These are phyloP conservation scores for Magnusiomyces suaveolens DNA, from an alignment of 1,139 yeast genomes.

Conservation along the genomic window DNA sequence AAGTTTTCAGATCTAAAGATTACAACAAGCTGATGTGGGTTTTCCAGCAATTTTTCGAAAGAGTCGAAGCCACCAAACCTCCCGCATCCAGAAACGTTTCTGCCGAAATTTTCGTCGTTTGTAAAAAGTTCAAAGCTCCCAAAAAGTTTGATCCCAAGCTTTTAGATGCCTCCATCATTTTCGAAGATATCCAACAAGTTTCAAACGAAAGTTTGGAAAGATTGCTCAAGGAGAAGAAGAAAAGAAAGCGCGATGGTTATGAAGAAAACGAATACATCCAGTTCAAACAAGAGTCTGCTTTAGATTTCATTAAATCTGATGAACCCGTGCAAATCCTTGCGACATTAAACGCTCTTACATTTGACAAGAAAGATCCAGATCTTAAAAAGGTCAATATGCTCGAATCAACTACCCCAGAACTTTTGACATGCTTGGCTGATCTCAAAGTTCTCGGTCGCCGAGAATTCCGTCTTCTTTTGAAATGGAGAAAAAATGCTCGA, in stretches of 20 bases:
- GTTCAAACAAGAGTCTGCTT: conserved; percentile 60
- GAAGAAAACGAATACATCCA: conserved; percentile 85
- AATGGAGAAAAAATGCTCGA: conserved; percentile 85
- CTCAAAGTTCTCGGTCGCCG: conserved; percentile 87
- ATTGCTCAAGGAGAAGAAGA: conserved; percentile 82
- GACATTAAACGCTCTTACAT: conserved; percentile 39
- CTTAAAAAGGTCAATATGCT: conserved; percentile 63
- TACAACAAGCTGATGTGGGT: conserved; percentile 96
- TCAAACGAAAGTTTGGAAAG: conserved; percentile 76
- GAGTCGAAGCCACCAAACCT: conserved; percentile 97
- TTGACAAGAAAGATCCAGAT: conserved; percentile 52
- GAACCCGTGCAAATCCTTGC: conserved; percentile 85
- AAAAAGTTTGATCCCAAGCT: conserved; percentile 87
- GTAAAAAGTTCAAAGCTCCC: conserved; percentile 93
- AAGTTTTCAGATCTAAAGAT: conserved; percentile 94
- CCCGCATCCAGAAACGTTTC: conserved; percentile 98
- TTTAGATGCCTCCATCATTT: conserved; percentile 84
- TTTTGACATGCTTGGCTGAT: conserved; percentile 77
- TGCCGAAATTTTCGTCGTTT: conserved; percentile 96
- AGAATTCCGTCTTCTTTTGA: conserved; percentile 74
- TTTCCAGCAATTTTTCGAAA: conserved; percentile 87
- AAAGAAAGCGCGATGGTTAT: conserved; percentile 90
- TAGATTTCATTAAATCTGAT: conserved; percentile 71
- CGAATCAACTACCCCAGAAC: conserved; percentile 67
- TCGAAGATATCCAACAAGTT: conserved; percentile 72